Base-by-base conservation (phyloP, 1,284 basidiomycete genomes). In the Fomitopsis schrenkii region DNA sequence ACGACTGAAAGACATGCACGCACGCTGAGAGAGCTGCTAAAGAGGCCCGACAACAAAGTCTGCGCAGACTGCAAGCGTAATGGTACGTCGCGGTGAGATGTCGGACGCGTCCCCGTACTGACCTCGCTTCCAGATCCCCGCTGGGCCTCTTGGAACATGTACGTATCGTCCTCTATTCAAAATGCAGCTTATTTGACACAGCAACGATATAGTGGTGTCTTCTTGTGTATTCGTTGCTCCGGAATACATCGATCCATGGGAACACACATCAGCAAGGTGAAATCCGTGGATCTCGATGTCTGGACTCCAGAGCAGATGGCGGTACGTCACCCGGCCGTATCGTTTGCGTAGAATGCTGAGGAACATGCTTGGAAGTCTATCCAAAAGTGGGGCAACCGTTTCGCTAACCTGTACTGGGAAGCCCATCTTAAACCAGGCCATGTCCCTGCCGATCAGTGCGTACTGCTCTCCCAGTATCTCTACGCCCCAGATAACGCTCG, bases 281-380 rank as follows among this genome's bases (percentile, higher is more conserved):
- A 98, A 74, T 97, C 95, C 8, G 95, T 99, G 63, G 97, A 99
- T 78, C 87, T 99, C 50, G 97, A 99, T 70, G 89, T 94, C 22
- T 99, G 97, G 97, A 97, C 94, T 4, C 93, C 94, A 1, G 96
- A 98, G 70, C 97, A 99, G 79, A 97, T 99, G 91, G 88, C 90
- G 74, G 94, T 94, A 68, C 67, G 88, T 77, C 26, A 28, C 14
- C 44, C 48, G 44, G 5, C 8, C 14, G 1, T 41, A 56, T 36
- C 8, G 12, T n/a, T 40, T 53, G 8, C 17, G 7, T 28, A 17
- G 9, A 36, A 38, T 53, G 28, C 46, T 54, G 19, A 59, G 46
- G 22, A 56, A 45, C 38, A 28, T 22, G 5, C 38, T 40, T n/a
- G 46, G 15, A 66, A 95, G 89, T 89, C 86, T 2, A 88, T 98